Evolutionary conservation across 352 stramenopile genomes (phyloP).

Genomic region (Globisporangium nodosum): DNA sequence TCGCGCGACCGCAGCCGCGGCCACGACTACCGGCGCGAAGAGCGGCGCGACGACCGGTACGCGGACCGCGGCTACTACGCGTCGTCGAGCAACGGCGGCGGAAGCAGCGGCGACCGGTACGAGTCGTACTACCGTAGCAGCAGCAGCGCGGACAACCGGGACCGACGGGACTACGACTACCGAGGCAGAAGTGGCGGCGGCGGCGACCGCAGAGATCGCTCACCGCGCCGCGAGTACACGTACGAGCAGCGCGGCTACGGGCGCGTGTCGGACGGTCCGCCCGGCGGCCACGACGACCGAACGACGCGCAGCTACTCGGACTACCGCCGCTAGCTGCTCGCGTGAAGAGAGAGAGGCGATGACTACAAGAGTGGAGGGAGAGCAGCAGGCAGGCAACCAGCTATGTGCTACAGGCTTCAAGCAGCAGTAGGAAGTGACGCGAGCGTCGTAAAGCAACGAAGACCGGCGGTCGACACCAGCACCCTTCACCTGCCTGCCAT

Average conservation of each 20-base stretch:
- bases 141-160: slow-evolving; percentile 5
- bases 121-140: slow-evolving; percentile 18
- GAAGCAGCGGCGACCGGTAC: slow-evolving; percentile 10
- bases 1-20: slow-evolving; percentile 18
- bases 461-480: too few relatives aligned
- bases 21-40: slow-evolving; percentile 6
- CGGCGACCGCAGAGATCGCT: slow-evolving; percentile 11
- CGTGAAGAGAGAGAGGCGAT: too few relatives aligned
- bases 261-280: slow-evolving; percentile 11
- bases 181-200: slow-evolving; percentile 9
- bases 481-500: too few relatives aligned
- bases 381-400: too few relatives aligned
- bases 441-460: too few relatives aligned
- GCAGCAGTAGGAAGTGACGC: too few relatives aligned
- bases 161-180: slow-evolving; percentile 12
- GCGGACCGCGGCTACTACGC: slow-evolving; percentile 27
- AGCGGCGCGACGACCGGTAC: slow-evolving; percentile 10
- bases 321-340: slow-evolving; percentile 26
- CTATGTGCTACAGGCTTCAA: too few relatives aligned
- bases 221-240: slow-evolving; percentile 9
- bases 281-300: slow-evolving; percentile 53
- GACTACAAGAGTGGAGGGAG: too few relatives aligned
- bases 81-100: slow-evolving; percentile 5
- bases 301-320: slow-evolving; percentile 42
- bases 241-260: slow-evolving; percentile 26